Evolutionary conservation across 331 rosid genomes (phyloP), one percentile per base, ranked within the genome.

Genomic region (Pyracantha coccinea): DNA sequence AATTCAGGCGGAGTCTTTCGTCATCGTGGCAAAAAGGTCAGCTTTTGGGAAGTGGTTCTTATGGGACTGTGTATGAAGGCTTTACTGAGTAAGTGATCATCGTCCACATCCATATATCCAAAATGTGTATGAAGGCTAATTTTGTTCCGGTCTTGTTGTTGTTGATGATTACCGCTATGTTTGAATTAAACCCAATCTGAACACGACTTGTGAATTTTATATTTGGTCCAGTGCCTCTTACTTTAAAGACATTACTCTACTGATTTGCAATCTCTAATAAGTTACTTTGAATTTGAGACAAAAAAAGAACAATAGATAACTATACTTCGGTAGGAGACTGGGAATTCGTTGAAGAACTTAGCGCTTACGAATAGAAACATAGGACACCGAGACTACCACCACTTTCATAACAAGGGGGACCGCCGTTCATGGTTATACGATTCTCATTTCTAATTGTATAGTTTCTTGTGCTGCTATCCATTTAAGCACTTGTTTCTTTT

Each of bases 1-100:
- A 72, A 75, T 74, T 85, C 38, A 67, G 76, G 62, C 80, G 83
- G 10, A 60, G 81, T 35, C 79, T 89, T 79, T 74, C 85, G 1
- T 47, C 71, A 13, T 87, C 95, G 4, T 89, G 95, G 95, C 90
- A 89, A 59, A 89, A 86, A 69, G 95, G 95, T 61, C 85, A 79
- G 9, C 19, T 85, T 44, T 71, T 89, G 66, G 95, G 92, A 75
- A 87, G 86, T 59, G 92, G 95, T 20, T 87, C 95, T 1, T 87
- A 80, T 69, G 92, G 95, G 33, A 84, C 87, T 6, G 95, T 89
- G 29, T 89, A 85, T 62, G 95, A 89, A 83, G 88, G 92, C 73
- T 87, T 73, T 29, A 87, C 92, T 0, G 92, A 83, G 94, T 89
- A 32, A 78, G 90, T 78, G 8, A 5, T 20, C 21, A 69, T 67